phyloP scores from a whole-genome alignment of 768 basidiomycete species.

The Collybia mongolica region DNA sequence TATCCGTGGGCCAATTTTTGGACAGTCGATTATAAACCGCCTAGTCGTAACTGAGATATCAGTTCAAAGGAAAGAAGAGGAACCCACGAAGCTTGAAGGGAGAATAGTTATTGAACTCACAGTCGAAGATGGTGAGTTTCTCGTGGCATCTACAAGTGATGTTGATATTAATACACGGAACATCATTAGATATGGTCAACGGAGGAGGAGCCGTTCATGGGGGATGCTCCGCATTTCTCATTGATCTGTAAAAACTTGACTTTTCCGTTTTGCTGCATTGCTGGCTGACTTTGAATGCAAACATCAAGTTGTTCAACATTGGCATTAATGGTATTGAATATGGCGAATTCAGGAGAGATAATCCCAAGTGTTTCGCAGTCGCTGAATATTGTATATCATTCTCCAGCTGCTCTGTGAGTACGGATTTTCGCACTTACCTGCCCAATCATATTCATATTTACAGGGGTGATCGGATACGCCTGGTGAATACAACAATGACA shows the following conservation, averaged over 20 bases:
- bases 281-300: background rate
- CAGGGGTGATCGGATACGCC: constrained; percentile 49
- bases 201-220: constrained; percentile 48
- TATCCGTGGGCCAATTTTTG: constrained; percentile 15
- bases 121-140: constrained; percentile 38
- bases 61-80: constrained; percentile 40
- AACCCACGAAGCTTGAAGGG: constrained; percentile 40
- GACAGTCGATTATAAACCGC: constrained; percentile 13
- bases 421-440: background rate
- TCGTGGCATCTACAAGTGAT: background rate
- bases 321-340: constrained; percentile 36
- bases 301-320: constrained; percentile 46
- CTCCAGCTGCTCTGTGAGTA: constrained; percentile 49
- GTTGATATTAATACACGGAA: too few relatives aligned
- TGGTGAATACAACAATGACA: constrained; percentile 51
- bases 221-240: constrained; percentile 51
- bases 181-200: constrained; percentile 52
- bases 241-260: constrained; percentile 40
- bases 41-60: constrained; percentile 39
- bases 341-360: constrained; percentile 21
- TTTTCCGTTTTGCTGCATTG: background rate
- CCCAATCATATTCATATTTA: background rate
- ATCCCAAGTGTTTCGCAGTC: constrained; percentile 46
- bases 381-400: constrained; percentile 52
- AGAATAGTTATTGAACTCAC: constrained; percentile 42